Evolutionary conservation across 2,329 filamentous ascomycete genomes (phyloP).

Genomic region (Cordyceps cicadae): DNA sequence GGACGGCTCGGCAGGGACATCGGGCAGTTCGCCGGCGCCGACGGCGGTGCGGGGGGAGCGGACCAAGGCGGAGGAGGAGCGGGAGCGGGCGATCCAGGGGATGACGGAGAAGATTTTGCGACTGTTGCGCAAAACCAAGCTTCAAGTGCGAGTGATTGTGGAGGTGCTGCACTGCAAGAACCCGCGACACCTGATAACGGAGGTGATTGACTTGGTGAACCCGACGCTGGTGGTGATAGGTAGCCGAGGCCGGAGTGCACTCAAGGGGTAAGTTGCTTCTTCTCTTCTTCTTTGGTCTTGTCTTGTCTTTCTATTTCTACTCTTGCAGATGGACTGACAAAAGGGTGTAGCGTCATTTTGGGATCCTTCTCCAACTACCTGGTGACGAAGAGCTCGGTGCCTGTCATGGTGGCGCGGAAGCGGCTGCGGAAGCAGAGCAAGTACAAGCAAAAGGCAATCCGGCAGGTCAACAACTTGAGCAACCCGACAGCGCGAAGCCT

Average conservation of each 20-base stretch:
- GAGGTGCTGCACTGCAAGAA: conserved; percentile 99
- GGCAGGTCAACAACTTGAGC: conserved; percentile 73
- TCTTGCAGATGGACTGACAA: background rate
- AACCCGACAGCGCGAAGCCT: conserved; percentile 60
- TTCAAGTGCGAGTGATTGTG: conserved; percentile 88
- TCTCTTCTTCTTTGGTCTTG: background rate
- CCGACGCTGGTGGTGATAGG: conserved; percentile 91
- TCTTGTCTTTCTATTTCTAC: background rate
- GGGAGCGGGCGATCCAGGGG: conserved; percentile 69
- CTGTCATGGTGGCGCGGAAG: conserved; percentile 96
- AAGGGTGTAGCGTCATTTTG: conserved; percentile 63
- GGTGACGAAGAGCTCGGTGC: conserved; percentile 91
- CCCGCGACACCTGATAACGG: conserved; percentile 89
- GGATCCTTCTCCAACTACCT: conserved; percentile 97
- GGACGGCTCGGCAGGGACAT: conserved; percentile 22
- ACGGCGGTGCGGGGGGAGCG: conserved; percentile 38
- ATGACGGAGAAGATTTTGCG: conserved; percentile 81
- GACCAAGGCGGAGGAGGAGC: conserved; percentile 64
- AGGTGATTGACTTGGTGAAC: conserved; percentile 88
- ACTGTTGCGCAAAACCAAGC: conserved; percentile 76
- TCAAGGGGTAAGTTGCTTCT: conserved; percentile 70
- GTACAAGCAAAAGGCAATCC: conserved; percentile 58
- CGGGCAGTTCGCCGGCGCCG: conserved; percentile 40
- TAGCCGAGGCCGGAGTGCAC: conserved; percentile 78
- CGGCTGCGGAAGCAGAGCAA: conserved; percentile 80